Conservation (phyloP, 345 rosid species). For the Hirschfeldia incana region DNA sequence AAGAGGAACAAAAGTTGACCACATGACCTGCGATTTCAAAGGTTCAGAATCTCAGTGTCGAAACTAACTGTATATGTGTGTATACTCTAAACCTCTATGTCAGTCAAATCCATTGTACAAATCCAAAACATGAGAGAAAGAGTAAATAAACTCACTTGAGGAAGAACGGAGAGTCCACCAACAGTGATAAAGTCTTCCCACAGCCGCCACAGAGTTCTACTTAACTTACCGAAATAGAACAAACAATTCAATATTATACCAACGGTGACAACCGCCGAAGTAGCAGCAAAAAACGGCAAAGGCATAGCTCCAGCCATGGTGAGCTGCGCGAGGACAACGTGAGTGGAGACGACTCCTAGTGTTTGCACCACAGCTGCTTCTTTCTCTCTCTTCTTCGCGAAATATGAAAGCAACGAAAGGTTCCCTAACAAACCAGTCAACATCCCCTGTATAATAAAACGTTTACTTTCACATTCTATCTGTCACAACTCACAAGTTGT, state of each 20-base stretch:
- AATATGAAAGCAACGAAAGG: slow-evolving; percentile 82
- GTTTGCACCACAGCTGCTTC: slow-evolving; percentile 82
- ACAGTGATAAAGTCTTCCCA: slow-evolving; percentile 90
- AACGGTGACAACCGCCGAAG: slow-evolving; percentile 55
- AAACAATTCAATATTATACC: slow-evolving; percentile 67
- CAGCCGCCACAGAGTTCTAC: slow-evolving; percentile 52
- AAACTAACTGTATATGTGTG: not conserved
- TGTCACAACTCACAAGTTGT: not conserved
- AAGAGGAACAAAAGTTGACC: slow-evolving; percentile 90
- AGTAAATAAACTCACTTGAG: slow-evolving; percentile 54
- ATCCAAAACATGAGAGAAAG: not conserved
- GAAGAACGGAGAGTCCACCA: slow-evolving; percentile 76
- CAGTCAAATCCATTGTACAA: not conserved
- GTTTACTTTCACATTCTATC: slow-evolving; percentile 11
- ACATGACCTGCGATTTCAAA: slow-evolving; percentile 63
- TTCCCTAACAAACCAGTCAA: slow-evolving; percentile 84
- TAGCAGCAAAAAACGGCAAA: slow-evolving; percentile 48
- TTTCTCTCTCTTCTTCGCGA: slow-evolving; percentile 73
- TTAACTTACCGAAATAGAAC: slow-evolving; percentile 57
- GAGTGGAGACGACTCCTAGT: slow-evolving; percentile 65
- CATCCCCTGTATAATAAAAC: slow-evolving; percentile 62
- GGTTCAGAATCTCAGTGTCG: not conserved
- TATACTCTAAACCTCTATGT: not conserved
- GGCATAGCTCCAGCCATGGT: slow-evolving; percentile 90
- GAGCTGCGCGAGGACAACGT: slow-evolving; percentile 70